phyloP scores from a whole-genome alignment of 75 land plant species.

The Chamaecyparis obtusa region DNA sequence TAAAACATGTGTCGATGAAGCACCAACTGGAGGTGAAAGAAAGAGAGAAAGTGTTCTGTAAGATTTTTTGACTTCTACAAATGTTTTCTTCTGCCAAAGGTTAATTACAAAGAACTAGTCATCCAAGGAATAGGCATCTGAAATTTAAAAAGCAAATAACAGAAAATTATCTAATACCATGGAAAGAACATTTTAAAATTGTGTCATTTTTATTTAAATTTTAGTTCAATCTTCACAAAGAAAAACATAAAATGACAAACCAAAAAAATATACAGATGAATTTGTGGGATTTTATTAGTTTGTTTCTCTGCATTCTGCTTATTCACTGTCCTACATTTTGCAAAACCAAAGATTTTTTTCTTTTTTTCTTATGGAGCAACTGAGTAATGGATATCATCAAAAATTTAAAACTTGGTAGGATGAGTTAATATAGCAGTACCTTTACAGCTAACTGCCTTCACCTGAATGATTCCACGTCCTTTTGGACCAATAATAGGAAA shows the following conservation, averaged over 20 bases:
- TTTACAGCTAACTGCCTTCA: slow-evolving; percentile 69
- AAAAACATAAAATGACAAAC: not conserved
- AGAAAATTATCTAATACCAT: not conserved
- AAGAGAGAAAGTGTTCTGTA: not conserved
- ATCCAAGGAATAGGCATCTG: not conserved
- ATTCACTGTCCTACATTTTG: not conserved
- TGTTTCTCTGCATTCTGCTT: not conserved
- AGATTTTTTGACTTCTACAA: not conserved
- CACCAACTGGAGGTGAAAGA: not conserved
- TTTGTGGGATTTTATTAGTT: not conserved
- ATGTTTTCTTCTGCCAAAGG: not conserved
- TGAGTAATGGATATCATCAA: not conserved
- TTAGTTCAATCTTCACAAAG: not conserved
- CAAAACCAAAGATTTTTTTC: not conserved
- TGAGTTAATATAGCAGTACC: slow-evolving; percentile 30
- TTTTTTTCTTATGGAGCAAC: not conserved
- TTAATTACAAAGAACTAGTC: not conserved
- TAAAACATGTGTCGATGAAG: not conserved
- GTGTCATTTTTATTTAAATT: not conserved
- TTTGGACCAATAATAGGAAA: slow-evolving; percentile 77
- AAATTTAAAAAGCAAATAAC: not conserved
- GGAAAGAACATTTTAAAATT: not conserved
- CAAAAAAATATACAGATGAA: not conserved
- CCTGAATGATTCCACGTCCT: slow-evolving; percentile 64
- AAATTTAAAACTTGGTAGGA: not conserved